These are phyloP conservation scores for Filobasidium wieringae DNA, from an alignment of 768 basidiomycete genomes.

Conservation along the genomic window DNA sequence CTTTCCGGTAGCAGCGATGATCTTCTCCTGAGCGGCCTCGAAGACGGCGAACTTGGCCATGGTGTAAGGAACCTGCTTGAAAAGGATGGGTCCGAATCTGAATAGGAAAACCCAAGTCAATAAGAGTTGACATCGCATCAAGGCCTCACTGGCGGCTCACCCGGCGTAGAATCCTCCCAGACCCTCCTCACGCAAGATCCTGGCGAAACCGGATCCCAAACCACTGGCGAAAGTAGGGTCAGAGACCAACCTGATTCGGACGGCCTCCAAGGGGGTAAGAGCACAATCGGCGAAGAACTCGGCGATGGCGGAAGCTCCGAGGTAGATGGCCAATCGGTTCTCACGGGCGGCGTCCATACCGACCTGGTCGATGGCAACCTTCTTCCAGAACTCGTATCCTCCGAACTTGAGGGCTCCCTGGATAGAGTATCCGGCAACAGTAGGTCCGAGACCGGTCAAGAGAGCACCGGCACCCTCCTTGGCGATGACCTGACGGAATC, in stretches of 20 bases:
- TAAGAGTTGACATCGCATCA: background rate
- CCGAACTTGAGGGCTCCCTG: slow-evolving; percentile 99
- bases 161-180: slow-evolving; percentile 43
- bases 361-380: slow-evolving; percentile 73
- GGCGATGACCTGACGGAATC: slow-evolving; percentile 66
- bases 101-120: slow-evolving; percentile 4
- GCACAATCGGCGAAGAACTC: slow-evolving; percentile 94
- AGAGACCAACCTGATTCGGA: slow-evolving; percentile 42
- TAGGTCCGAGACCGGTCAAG: slow-evolving; percentile 91
- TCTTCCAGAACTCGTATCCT: slow-evolving; percentile 96
- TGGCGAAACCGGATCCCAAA: slow-evolving; percentile 39
- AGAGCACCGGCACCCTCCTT: slow-evolving; percentile 79
- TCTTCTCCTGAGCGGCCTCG: slow-evolving; percentile 73
- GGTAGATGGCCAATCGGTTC: slow-evolving; percentile 72
- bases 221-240: slow-evolving; percentile 42
- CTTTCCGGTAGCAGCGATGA: slow-evolving; percentile 69
- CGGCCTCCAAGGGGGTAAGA: slow-evolving; percentile 75
- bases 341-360: slow-evolving; percentile 62
- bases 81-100: slow-evolving; percentile 42
- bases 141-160: slow-evolving; percentile 35
- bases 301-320: slow-evolving; percentile 83
- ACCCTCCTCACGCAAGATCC: slow-evolving; percentile 41
- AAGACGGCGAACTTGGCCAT: slow-evolving; percentile 99
- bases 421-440: slow-evolving; percentile 81
- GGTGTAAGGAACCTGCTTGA: slow-evolving; percentile 82